Conservation (phyloP, 352 stramenopile species). For the Aphanomyces astaci region DNA sequence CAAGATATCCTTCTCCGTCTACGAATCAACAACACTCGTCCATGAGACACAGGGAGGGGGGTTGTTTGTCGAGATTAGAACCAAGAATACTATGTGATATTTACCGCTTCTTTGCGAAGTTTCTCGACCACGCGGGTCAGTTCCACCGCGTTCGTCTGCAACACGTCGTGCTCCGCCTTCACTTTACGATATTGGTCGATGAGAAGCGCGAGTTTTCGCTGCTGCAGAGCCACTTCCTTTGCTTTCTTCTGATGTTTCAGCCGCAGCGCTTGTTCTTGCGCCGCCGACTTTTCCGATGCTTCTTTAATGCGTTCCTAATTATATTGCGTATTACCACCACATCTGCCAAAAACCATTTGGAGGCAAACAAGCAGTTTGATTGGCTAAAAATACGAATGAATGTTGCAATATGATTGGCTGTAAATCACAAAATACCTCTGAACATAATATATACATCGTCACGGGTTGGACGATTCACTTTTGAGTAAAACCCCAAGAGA, state of each 20-base stretch:
- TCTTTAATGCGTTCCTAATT: constrained; percentile 74
- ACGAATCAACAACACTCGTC: constrained; percentile 18
- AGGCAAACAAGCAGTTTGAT: too few relatives aligned
- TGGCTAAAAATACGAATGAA: too few relatives aligned
- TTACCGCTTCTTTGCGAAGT: constrained; percentile 76
- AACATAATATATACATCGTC: too few relatives aligned
- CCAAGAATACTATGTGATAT: constrained; percentile 15
- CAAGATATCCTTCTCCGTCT: constrained; percentile 85
- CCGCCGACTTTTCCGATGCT: constrained; percentile 55
- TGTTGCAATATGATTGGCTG: too few relatives aligned
- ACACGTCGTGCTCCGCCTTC: constrained; percentile 66
- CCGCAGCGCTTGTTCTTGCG: constrained; percentile 62
- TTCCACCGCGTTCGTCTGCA: constrained; percentile 54
- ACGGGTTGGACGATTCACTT: too few relatives aligned
- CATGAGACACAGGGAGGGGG: too few relatives aligned
- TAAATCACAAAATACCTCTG: too few relatives aligned
- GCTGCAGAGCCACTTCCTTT: constrained; percentile 55
- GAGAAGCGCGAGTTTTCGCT: constrained; percentile 73
- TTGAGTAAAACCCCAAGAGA: too few relatives aligned
- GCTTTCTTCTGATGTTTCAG: constrained; percentile 66
- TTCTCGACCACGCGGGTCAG: constrained; percentile 61
- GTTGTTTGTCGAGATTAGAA: too few relatives aligned
- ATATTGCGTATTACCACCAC: too few relatives aligned
- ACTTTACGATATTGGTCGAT: constrained; percentile 78
- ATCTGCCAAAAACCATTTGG: neutral